Percentiles rank a stretch among this genome's conserved stretches.
phyloP scores from a whole-genome alignment of 768 basidiomycete species.

The Hygrocybe punicea region DNA sequence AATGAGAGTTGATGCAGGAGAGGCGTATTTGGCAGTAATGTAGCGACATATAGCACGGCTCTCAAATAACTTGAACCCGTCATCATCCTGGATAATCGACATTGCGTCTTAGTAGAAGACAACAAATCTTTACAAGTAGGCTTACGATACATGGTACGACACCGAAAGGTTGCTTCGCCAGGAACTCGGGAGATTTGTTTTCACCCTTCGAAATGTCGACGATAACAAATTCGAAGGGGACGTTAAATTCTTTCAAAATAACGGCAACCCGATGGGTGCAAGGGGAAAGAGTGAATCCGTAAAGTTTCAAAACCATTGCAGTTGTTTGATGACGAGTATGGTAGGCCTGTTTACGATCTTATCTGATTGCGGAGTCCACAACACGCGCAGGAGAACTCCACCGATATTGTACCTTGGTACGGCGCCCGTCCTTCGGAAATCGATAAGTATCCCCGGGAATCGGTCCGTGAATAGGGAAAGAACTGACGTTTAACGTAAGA shows the following conservation, averaged over 20 bases:
- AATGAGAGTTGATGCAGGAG: slow-evolving; percentile 49
- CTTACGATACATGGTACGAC: slow-evolving; percentile 55
- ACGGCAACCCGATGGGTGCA: slow-evolving; percentile 52
- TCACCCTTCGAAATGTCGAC: slow-evolving; percentile 44
- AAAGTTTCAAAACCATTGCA: slow-evolving; percentile 44
- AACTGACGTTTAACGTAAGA: too few species aligned
- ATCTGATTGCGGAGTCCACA: too few species aligned
- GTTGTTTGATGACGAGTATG: too few species aligned
- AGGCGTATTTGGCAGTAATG: slow-evolving; percentile 50
- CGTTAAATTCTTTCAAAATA: slow-evolving; percentile 51
- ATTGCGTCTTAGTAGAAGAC: background rate
- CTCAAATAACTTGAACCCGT: slow-evolving; percentile 61
- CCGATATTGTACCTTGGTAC: too few species aligned
- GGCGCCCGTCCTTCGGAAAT: too few species aligned
- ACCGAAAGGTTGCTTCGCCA: slow-evolving; percentile 59
- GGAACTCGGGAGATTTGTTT: slow-evolving; percentile 45
- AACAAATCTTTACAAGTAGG: background rate
- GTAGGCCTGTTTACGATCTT: too few species aligned
- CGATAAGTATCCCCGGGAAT: too few species aligned
- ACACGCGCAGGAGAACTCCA: too few species aligned
- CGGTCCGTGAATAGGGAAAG: too few species aligned
- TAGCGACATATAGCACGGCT: slow-evolving; percentile 62
- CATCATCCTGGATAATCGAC: slow-evolving; percentile 45
- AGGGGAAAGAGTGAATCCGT: slow-evolving; percentile 39
- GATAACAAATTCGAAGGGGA: slow-evolving; percentile 50